Conservation (phyloP, 148 eudicot genomes). For the Oxyria digyna region DNA sequence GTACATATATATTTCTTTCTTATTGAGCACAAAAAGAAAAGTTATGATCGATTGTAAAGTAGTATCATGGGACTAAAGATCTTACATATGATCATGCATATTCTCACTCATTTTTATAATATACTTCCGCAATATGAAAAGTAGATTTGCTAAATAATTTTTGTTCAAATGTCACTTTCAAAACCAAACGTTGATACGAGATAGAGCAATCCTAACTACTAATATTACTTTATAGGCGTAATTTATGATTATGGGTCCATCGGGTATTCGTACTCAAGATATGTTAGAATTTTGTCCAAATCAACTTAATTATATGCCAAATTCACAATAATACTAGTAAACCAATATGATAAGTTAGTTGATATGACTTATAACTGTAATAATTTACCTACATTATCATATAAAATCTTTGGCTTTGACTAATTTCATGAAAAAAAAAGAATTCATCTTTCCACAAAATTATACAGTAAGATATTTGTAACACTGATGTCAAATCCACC, state of each 20-base stretch:
- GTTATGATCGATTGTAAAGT: background rate
- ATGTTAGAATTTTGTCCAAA: slow-evolving; percentile 6
- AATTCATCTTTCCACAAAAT: background rate
- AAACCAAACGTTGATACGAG: slow-evolving; percentile 8
- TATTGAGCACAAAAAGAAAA: background rate
- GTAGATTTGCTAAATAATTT: background rate
- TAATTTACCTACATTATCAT: background rate
- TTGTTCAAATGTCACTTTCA: slow-evolving; percentile 22
- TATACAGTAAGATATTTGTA: background rate
- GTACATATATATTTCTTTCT: background rate
- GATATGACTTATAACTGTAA: slow-evolving; percentile 2
- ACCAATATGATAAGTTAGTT: slow-evolving; percentile 1
- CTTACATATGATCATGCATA: background rate
- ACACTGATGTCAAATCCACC: background rate
- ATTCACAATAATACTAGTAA: background rate
- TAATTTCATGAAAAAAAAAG: slow-evolving; percentile 12
- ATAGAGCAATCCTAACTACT: slow-evolving; percentile 1
- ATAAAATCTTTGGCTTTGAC: slow-evolving; percentile 15
- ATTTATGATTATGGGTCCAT: slow-evolving; percentile 15
- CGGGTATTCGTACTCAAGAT: slow-evolving; percentile 2
- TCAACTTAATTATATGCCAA: background rate
- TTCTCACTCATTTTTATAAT: background rate
- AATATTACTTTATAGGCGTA: slow-evolving; percentile 5
- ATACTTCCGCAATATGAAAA: slow-evolving; percentile 1
- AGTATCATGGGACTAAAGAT: background rate